Percentiles rank a stretch among this genome's conserved stretches.
Evolutionary conservation across 1,284 basidiomycete species (phyloP).

Genomic region (Rhodotorula mucilaginosa): DNA sequence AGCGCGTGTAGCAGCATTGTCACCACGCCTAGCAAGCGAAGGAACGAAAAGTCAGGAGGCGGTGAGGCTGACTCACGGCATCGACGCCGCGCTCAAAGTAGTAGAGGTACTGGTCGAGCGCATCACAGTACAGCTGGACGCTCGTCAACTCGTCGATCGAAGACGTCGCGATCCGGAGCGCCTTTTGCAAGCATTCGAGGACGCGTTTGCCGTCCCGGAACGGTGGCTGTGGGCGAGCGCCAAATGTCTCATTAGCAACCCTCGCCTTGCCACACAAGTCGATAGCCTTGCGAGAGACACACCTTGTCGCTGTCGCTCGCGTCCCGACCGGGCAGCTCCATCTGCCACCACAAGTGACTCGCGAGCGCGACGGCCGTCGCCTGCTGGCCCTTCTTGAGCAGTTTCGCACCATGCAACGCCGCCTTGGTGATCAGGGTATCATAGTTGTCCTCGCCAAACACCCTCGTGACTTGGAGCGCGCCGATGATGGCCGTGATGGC

Average conservation of each 20-base stretch:
- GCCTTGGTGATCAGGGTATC: conserved; percentile 95
- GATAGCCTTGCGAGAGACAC: conserved; percentile 26
- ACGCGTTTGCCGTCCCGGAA: conserved; percentile 89
- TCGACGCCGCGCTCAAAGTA: conserved; percentile 88
- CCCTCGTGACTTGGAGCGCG: conserved; percentile 74
- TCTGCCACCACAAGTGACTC: conserved; percentile 96
- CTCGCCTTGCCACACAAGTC: no score
- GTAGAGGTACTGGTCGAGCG: conserved; percentile 87
- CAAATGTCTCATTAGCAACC: conserved; percentile 47
- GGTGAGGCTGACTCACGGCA: conserved; percentile 60
- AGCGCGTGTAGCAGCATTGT: no score
- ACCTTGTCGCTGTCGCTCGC: conserved; percentile 51
- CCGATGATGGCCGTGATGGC: conserved; percentile 89
- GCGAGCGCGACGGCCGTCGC: conserved; percentile 88
- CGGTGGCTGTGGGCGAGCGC: conserved; percentile 61
- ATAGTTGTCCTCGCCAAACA: conserved; percentile 87
- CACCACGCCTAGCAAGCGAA: neutral
- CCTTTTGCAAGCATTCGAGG: conserved; percentile 90
- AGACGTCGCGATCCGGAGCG: conserved; percentile 85
- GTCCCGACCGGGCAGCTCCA: conserved; percentile 55
- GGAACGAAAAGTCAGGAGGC: neutral
- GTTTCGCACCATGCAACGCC: conserved; percentile 84
- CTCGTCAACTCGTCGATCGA: conserved; percentile 92
- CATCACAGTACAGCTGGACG: conserved; percentile 88
- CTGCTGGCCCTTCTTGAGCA: conserved; percentile 94